Conservation (phyloP, 345 rosid genomes). For the Aquilaria yunnanensis region DNA sequence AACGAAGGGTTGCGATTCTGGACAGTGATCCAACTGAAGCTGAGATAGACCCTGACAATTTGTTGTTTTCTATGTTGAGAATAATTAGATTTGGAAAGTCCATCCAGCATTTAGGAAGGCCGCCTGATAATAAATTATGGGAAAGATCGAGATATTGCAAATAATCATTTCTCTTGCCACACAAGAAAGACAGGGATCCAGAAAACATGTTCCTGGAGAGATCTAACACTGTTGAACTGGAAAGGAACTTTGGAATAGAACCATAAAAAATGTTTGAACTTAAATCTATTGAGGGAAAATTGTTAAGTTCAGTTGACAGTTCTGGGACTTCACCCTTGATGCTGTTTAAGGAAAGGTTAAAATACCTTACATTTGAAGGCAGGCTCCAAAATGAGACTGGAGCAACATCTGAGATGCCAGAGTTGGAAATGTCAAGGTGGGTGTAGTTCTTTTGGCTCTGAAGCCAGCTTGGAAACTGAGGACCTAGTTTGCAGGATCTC, state of each 20-base stretch:
- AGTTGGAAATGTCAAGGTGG: conserved; percentile 9
- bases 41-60: conserved; percentile 14
- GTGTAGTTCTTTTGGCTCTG: conserved; percentile 3
- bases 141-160: conserved; percentile 14
- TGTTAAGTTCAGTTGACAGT: neutral
- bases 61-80: conserved; percentile 16
- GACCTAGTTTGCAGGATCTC: conserved; percentile 6
- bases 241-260: conserved; percentile 13
- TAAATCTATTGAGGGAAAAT: conserved; percentile 16
- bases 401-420: neutral
- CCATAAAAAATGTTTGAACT: conserved; percentile 21
- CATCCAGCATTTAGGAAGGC: conserved; percentile 7
- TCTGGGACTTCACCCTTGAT: conserved; percentile 21
- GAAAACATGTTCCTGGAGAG: conserved; percentile 20
- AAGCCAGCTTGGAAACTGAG: conserved; percentile 6
- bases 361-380: conserved; percentile 1
- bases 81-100: neutral
- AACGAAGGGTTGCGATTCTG: neutral
- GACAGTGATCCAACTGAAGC: conserved; percentile 2
- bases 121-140: conserved; percentile 7
- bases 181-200: conserved; percentile 14
- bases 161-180: neutral
- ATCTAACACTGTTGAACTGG: conserved; percentile 5
- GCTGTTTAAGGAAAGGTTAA: conserved; percentile 19
- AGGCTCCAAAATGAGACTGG: conserved; percentile 7